These are phyloP conservation scores for Handroanthus guayacan DNA, from an alignment of 257 asterid genomes.

Conservation along the genomic window DNA sequence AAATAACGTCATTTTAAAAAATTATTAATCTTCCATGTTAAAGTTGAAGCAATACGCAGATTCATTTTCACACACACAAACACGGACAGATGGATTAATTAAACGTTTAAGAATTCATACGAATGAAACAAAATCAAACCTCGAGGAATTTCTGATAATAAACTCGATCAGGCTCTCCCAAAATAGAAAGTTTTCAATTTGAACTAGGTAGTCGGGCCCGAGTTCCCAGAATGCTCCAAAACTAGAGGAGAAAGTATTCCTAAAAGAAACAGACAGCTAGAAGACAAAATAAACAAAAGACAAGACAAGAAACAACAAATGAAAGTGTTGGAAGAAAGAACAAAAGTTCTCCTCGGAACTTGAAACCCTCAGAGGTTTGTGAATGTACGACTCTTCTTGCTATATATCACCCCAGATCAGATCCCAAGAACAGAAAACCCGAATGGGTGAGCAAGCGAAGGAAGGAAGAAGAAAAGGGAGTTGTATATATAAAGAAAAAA, in stretches of 20 bases:
- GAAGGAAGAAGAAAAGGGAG: conserved; percentile 43
- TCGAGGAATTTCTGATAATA: conserved; percentile 16
- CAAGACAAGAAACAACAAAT: conserved; percentile 13
- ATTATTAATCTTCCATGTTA: neutral
- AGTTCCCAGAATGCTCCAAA: conserved; percentile 32
- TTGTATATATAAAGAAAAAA: conserved; percentile 42
- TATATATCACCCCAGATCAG: conserved; percentile 24
- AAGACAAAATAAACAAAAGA: conserved; percentile 39
- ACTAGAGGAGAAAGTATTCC: conserved; percentile 26
- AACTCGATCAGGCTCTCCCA: neutral
- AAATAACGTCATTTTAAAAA: neutral
- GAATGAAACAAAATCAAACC: conserved; percentile 28
- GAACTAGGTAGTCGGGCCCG: conserved; percentile 23
- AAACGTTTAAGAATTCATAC: neutral
- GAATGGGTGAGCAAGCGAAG: conserved; percentile 44
- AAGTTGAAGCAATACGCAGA: neutral
- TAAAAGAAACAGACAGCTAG: conserved; percentile 32
- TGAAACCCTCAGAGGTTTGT: conserved; percentile 36
- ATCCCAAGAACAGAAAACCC: conserved; percentile 35
- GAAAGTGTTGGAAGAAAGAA: conserved; percentile 13
- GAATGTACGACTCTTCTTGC: neutral
- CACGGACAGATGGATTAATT: neutral
- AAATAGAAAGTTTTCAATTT: neutral
- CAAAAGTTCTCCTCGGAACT: conserved; percentile 50
- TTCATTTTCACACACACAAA: neutral